Percentiles rank a stretch among this genome's conserved stretches.
phyloP scores from a whole-genome alignment of 2,329 filamentous ascomycete species.

The Epichloe gansuensis region DNA sequence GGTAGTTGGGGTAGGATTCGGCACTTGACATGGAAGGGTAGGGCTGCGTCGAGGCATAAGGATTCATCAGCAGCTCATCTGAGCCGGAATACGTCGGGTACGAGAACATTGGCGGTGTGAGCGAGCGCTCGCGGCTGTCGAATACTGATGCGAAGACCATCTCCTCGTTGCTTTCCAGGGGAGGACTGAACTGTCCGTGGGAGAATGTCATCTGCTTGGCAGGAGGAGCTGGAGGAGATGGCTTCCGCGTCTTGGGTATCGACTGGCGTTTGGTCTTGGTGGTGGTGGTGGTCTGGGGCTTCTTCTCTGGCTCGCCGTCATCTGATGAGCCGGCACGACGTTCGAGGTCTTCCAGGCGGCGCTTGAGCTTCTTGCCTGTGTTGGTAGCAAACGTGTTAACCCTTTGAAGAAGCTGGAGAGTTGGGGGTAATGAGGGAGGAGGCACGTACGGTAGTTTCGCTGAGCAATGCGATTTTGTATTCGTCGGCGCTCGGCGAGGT shows the following conservation, averaged over 20 bases:
- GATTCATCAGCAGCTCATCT: slow-evolving; percentile 49
- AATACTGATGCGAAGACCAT: slow-evolving; percentile 47
- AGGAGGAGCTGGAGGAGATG: slow-evolving; percentile 16
- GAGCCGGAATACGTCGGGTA: slow-evolving; percentile 57
- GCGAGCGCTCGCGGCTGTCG: slow-evolving; percentile 56
- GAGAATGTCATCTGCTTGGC: slow-evolving; percentile 26
- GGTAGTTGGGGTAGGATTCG: slow-evolving; percentile 44
- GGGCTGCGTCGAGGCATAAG: slow-evolving; percentile 41
- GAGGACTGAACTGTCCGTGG: slow-evolving; percentile 48
- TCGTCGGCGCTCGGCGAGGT: slow-evolving; percentile 82
- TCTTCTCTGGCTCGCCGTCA: slow-evolving; percentile 33
- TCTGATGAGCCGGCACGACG: slow-evolving; percentile 52
- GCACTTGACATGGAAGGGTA: slow-evolving; percentile 40
- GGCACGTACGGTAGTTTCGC: slow-evolving; percentile 71
- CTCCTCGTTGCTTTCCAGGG: slow-evolving; percentile 51
- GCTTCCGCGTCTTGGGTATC: slow-evolving; percentile 13
- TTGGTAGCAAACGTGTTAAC: background rate
- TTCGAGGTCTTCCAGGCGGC: slow-evolving; percentile 75
- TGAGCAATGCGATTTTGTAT: slow-evolving; percentile 98
- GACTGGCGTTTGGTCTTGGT: slow-evolving; percentile 29
- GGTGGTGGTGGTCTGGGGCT: slow-evolving; percentile 17
- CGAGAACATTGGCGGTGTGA: slow-evolving; percentile 56
- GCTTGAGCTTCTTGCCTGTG: slow-evolving; percentile 84
- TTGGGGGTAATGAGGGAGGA: background rate
- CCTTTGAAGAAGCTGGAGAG: background rate